A percentile compares a stretch with the other conserved stretches of the same genome.
phyloP scores from a whole-genome alignment of 2,329 filamentous ascomycete genomes.

The Sporothrix pseudoabietina region DNA sequence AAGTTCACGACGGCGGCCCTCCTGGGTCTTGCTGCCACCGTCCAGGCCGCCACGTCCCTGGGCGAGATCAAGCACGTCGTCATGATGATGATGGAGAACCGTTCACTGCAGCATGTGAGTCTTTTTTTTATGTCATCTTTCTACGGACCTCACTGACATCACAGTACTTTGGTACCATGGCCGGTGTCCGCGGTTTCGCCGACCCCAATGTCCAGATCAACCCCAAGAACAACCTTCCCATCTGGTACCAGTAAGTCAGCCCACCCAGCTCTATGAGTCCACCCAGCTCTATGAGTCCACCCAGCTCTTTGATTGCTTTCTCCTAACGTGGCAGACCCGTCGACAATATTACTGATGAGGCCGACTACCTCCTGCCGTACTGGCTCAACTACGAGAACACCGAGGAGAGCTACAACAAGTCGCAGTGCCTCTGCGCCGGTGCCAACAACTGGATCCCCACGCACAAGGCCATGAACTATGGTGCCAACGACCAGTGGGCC shows the following conservation, averaged over 20 bases:
- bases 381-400: slow-evolving; percentile 56
- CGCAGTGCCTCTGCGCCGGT: slow-evolving; percentile 56
- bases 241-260: slow-evolving; percentile 53
- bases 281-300: too few relatives aligned
- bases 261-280: too few relatives aligned
- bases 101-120: slow-evolving; percentile 42
- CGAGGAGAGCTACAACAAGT: slow-evolving; percentile 45
- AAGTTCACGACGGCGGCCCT: slow-evolving; percentile 28
- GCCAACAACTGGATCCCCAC: slow-evolving; percentile 55
- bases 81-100: slow-evolving; percentile 58
- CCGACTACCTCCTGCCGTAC: slow-evolving; percentile 52
- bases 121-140: too few relatives aligned
- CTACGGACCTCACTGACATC: neutral
- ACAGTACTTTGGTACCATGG: slow-evolving; percentile 58
- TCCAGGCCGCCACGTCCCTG: slow-evolving; percentile 45
- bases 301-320: neutral
- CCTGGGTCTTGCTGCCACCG: slow-evolving; percentile 35
- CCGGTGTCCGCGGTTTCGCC: slow-evolving; percentile 56
- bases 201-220: slow-evolving; percentile 57
- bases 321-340: slow-evolving; percentile 40
- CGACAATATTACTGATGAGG: slow-evolving; percentile 44
- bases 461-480: slow-evolving; percentile 54
- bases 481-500: slow-evolving; percentile 55
- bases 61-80: slow-evolving; percentile 59
- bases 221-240: slow-evolving; percentile 46